phyloP scores from a whole-genome alignment of 78 protist species.

The Dictyostelium brefeldianum region DNA sequence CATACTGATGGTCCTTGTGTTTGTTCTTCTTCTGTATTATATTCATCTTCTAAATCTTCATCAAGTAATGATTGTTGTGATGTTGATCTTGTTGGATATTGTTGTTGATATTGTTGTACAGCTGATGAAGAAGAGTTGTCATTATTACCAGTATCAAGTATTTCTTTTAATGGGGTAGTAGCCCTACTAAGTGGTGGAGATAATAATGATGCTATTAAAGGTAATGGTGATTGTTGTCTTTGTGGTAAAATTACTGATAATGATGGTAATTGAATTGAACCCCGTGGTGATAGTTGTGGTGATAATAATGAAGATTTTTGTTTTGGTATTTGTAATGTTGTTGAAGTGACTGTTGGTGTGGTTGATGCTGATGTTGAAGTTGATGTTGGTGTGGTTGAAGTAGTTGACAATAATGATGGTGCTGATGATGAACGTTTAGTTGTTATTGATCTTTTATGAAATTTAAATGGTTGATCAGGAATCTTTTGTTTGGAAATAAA shows the following conservation, averaged over 20 bases:
- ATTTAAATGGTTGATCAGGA: neutral
- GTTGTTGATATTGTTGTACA: neutral
- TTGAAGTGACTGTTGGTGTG: too few species aligned
- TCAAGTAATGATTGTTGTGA: neutral
- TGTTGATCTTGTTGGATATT: neutral
- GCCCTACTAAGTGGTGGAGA: neutral
- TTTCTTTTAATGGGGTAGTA: neutral
- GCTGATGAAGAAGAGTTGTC: neutral
- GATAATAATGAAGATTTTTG: neutral
- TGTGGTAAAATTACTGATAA: neutral
- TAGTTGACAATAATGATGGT: too few species aligned
- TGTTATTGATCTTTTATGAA: too few species aligned
- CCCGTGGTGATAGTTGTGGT: neutral
- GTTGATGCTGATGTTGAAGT: too few species aligned
- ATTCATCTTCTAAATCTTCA: neutral
- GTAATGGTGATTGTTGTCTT: neutral
- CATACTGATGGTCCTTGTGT: conserved; percentile 18
- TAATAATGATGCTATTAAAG: neutral
- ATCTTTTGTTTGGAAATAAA: neutral
- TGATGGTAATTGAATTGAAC: neutral
- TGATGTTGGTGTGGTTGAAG: too few species aligned
- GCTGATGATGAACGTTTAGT: too few species aligned
- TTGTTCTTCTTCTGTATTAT: neutral
- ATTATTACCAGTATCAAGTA: too few species aligned
- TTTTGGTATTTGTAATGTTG: neutral